Evolutionary conservation across 2,329 filamentous ascomycete genomes (phyloP).

Genomic region (Endothia cerciana): DNA sequence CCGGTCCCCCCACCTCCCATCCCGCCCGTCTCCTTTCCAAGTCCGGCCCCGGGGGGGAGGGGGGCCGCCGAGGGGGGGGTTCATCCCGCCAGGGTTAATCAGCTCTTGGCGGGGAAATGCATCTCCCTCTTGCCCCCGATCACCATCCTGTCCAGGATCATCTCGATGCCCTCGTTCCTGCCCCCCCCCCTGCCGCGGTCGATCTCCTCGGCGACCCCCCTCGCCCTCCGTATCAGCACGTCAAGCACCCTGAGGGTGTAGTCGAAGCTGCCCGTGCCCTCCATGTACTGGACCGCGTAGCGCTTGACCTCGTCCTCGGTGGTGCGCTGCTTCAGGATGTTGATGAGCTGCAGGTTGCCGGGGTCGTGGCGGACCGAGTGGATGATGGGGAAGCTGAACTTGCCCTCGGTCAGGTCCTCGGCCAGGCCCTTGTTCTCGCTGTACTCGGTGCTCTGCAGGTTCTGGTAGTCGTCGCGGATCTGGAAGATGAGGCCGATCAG

Average conservation of each 20-base stretch:
- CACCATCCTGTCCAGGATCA: conserved; percentile 71
- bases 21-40: not conserved
- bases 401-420: conserved; percentile 94
- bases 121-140: conserved; percentile 31
- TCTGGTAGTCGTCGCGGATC: conserved; percentile 92
- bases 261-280: conserved; percentile 83
- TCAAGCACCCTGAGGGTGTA: conserved; percentile 74
- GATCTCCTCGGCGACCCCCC: conserved; percentile 64
- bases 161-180: conserved; percentile 59
- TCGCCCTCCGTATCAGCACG: conserved; percentile 67
- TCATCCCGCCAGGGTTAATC: no score
- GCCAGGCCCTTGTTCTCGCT: conserved; percentile 89
- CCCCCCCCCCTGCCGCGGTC: conserved; percentile 59
- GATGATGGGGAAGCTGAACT: conserved; percentile 95
- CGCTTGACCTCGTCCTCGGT: conserved; percentile 84
- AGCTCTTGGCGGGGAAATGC: conserved; percentile 27
- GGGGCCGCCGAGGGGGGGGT: no score
- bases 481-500: conserved; percentile 85
- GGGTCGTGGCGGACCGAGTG: conserved; percentile 84
- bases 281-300: conserved; percentile 91
- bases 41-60: not conserved
- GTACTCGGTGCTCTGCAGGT: conserved; percentile 77
- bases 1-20: not conserved
- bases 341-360: conserved; percentile 78
- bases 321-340: conserved; percentile 90